Evolutionary conservation across 495 filamentous ascomycete species (phyloP), one percentile per base, ranked within the genome.

Genomic region (Neurospora sp.): DNA sequence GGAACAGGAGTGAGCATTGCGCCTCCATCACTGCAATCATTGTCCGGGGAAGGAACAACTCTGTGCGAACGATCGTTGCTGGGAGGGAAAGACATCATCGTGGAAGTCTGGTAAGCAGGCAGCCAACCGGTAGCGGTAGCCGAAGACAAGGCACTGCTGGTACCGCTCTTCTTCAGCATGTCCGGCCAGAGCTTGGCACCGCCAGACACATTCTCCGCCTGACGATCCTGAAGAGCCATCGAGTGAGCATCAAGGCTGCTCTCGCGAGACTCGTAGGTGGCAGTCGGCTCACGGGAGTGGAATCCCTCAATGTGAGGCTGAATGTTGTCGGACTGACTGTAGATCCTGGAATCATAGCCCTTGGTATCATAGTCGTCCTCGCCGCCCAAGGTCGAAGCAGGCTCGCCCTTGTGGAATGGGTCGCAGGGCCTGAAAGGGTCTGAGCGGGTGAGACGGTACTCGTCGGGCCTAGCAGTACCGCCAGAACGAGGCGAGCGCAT

Each of bases 101-200:
- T 61, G 12, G 53, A 61, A 31, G 0, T 35, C 18, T 80, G 71
- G 68, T 82, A 85, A n/a, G 82, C 82, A n/a, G 83, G 85, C 53
- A 86, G 69, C 42, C 81, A 78, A 44, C 83, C 85, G 18, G 83
- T 83, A 27, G 82, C 85, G 8, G 83, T 86, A 8, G 84, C 83
- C 44, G 83, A 82, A 1, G 84, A 82, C 20, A 86, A 70, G 6
- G 82, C 77, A 53, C 85, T 80, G 70, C 83, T 84, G 10, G 83
- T 76, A 14, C 81, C 77, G 5, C 80, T 80, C 72, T 81, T 83
- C 76, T 84, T 86, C 72, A 85, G 44, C 74, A 84, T 81, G 1
- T 78, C 74, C 38, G 83, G 80, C 83, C 81, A 83, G 7, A 85
- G 75, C 14, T 81, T 81, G 22, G 78, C 74, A 18, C 79, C 76